These are phyloP conservation scores for Prunus dulcis DNA, from an alignment of 306 rosid genomes.

Conservation along the genomic window DNA sequence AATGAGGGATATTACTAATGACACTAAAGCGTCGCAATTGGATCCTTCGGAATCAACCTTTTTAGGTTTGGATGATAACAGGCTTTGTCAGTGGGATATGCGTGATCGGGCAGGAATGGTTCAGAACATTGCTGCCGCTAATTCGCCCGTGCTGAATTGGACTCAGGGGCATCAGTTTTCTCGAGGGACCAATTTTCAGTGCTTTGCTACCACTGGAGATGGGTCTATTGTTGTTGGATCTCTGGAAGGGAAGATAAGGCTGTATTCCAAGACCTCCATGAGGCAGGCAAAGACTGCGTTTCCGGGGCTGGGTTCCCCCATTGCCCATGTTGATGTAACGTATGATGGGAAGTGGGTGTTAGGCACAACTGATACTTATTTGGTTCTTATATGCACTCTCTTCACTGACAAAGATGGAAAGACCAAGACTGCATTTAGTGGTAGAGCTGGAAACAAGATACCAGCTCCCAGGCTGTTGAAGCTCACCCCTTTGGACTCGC, in stretches of 20 bases:
- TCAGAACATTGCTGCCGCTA: constrained; percentile 48
- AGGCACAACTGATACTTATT: constrained; percentile 77
- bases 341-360: constrained; percentile 89
- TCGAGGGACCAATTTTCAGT: constrained; percentile 81
- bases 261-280: constrained; percentile 85
- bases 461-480: constrained; percentile 88
- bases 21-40: constrained; percentile 74
- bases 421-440: constrained; percentile 80
- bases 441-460: constrained; percentile 84
- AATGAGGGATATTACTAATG: constrained; percentile 82
- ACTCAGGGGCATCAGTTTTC: constrained; percentile 87
- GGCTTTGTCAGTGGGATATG: constrained; percentile 95
- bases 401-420: constrained; percentile 89
- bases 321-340: constrained; percentile 84
- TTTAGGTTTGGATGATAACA: constrained; percentile 90
- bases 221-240: constrained; percentile 93
- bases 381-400: constrained; percentile 78
- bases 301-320: constrained; percentile 81
- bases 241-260: constrained; percentile 78
- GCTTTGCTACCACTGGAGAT: constrained; percentile 83
- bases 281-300: constrained; percentile 92
- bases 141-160: constrained; percentile 76
- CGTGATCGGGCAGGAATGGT: constrained; percentile 73
- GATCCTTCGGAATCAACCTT: constrained; percentile 87
- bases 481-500: constrained; percentile 85